These are phyloP conservation scores for Bryoglossum gracile DNA, from an alignment of 495 filamentous ascomycete species.

Conservation along the genomic window DNA sequence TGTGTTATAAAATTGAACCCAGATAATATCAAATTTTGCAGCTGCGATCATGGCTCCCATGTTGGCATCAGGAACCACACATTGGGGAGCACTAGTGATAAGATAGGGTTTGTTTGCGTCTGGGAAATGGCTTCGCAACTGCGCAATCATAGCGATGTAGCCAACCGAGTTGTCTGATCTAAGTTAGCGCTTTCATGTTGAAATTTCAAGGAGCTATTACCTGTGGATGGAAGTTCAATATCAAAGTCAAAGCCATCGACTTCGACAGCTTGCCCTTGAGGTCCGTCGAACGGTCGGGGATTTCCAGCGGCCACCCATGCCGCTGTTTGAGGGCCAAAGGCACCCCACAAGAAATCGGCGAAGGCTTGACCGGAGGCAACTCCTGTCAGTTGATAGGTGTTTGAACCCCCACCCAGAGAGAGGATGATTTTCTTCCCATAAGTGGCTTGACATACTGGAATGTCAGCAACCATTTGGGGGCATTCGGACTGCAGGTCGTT, in stretches of 20 bases:
- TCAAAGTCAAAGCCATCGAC: slow-evolving; percentile 55
- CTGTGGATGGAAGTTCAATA: slow-evolving; percentile 37
- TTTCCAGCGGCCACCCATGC: slow-evolving; percentile 29
- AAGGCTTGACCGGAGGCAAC: slow-evolving; percentile 47
- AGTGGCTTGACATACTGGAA: slow-evolving; percentile 38
- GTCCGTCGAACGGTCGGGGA: slow-evolving; percentile 34
- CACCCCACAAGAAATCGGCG: slow-evolving; percentile 54
- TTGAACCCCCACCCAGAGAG: slow-evolving; percentile 47
- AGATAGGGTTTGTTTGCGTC: slow-evolving; percentile 40
- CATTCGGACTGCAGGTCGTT: slow-evolving; percentile 30
- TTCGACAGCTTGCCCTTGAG: not conserved
- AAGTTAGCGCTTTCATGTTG: too few species aligned
- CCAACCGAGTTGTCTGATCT: slow-evolving; percentile 28
- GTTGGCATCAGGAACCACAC: slow-evolving; percentile 45
- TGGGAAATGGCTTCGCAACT: slow-evolving; percentile 38
- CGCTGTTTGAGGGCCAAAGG: slow-evolving; percentile 41
- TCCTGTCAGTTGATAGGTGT: slow-evolving; percentile 27
- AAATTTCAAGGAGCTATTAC: slow-evolving; percentile 34
- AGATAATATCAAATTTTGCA: slow-evolving; percentile 52
- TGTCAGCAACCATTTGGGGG: slow-evolving; percentile 35
- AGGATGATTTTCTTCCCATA: slow-evolving; percentile 55
- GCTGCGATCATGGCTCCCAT: slow-evolving; percentile 46
- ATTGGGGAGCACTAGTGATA: slow-evolving; percentile 51
- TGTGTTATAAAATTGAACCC: slow-evolving; percentile 52
- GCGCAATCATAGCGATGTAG: slow-evolving; percentile 38